Conservation (phyloP, 805 yeast species). For the Metschnikowia gruessii region DNA sequence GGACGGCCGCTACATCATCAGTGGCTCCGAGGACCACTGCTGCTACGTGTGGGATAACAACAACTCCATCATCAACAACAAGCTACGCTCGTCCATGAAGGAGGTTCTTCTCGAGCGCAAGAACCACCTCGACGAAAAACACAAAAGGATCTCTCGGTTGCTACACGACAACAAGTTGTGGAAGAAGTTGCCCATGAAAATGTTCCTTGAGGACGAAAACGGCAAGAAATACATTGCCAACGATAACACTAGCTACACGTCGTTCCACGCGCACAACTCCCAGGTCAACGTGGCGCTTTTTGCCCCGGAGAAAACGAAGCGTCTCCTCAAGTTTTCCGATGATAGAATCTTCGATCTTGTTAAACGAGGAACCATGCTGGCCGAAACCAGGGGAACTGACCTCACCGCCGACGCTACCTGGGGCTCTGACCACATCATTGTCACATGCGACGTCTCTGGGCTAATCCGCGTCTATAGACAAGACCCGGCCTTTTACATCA, state of each 20-base stretch:
- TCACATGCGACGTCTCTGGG: constrained; percentile 76
- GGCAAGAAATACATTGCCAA: constrained; percentile 29
- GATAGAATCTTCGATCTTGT: constrained; percentile 72
- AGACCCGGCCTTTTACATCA: constrained; percentile 56
- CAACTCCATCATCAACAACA: constrained; percentile 40
- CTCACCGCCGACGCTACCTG: constrained; percentile 1
- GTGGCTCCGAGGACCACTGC: constrained; percentile 88
- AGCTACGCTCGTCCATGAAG: constrained; percentile 32
- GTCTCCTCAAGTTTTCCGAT: constrained; percentile 65
- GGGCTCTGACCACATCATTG: constrained; percentile 50
- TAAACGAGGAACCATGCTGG: constrained; percentile 21
- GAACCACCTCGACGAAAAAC: constrained; percentile 32
- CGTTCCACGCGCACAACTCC: constrained; percentile 75
- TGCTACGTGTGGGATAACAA: constrained; percentile 73
- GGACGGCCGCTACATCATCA: constrained; percentile 54
- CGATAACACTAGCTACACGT: constrained; percentile 60
- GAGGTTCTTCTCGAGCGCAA: constrained; percentile 37
- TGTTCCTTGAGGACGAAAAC: constrained; percentile 25
- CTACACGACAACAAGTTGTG: constrained; percentile 29
- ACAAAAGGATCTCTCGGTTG: constrained; percentile 28
- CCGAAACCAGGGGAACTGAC: constrained; percentile 7
- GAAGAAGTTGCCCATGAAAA: constrained; percentile 24
- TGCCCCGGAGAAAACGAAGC: constrained; percentile 70
- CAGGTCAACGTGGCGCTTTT: constrained; percentile 72
- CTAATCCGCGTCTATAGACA: constrained; percentile 73